phyloP scores from a whole-genome alignment of 139 green algal genomes.

The Chara braunii region DNA sequence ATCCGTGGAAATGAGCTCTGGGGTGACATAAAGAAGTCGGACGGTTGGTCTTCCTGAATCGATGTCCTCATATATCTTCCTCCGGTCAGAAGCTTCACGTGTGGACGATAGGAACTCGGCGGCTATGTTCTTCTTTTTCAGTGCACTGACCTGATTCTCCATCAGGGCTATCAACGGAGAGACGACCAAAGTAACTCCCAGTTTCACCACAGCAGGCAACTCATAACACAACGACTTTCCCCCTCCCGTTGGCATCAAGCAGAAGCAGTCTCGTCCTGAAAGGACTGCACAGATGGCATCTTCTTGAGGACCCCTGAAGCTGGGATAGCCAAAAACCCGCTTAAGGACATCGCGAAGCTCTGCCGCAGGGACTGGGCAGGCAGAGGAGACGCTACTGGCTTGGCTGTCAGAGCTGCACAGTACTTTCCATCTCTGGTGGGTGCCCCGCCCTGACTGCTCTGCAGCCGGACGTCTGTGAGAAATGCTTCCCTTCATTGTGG shows the following conservation, averaged over 20 bases:
- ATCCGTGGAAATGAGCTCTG: slow-evolving; percentile 27
- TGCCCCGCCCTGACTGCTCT: too few species aligned
- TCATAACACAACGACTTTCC: slow-evolving; percentile 73
- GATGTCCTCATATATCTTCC: slow-evolving; percentile 34
- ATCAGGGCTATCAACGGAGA: slow-evolving; percentile 70
- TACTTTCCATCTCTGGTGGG: too few species aligned
- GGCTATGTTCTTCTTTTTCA: slow-evolving; percentile 9
- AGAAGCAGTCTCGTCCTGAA: slow-evolving; percentile 52
- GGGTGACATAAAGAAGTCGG: slow-evolving; percentile 42
- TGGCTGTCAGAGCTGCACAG: too few species aligned
- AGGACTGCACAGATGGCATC: slow-evolving; percentile 56
- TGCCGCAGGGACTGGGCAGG: too few species aligned
- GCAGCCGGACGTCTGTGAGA: too few species aligned
- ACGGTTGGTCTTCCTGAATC: slow-evolving; percentile 4
- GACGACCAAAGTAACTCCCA: slow-evolving; percentile 49
- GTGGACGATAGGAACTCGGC: slow-evolving; percentile 36
- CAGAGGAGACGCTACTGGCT: too few species aligned
- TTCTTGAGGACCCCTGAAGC: not conserved
- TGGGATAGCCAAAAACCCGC: not conserved
- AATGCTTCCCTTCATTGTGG: too few species aligned
- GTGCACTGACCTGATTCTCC: slow-evolving; percentile 48
- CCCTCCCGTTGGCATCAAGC: slow-evolving; percentile 67
- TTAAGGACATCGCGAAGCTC: too few species aligned
- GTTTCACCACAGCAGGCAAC: slow-evolving; percentile 52
- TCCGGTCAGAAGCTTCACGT: not conserved